Base-by-base conservation (phyloP, 139 green algal genomes). In the Nannochloris sp. region DNA sequence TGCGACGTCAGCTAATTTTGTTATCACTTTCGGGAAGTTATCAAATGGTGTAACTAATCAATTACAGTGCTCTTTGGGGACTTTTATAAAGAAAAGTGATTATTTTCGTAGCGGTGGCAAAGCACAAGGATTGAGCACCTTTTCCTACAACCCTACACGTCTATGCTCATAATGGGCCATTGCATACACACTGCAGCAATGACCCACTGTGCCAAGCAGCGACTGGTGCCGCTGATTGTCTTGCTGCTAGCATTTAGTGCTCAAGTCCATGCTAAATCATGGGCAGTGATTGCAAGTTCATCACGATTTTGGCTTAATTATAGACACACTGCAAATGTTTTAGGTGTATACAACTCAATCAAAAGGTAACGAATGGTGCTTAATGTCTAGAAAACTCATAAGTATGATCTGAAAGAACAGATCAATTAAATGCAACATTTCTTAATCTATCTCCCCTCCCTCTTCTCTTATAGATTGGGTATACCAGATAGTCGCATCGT, bases 401-500 rank as follows among this genome's bases (percentile, higher is more conserved):
- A n/a, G n/a, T n/a, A n/a, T n/a, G n/a, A n/a, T n/a, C n/a, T n/a
- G n/a, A n/a, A n/a, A n/a, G n/a, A n/a, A n/a, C n/a, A n/a, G n/a
- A 51, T 19, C 19, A 51, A 19, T 51, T 51, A 27, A 27, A 27
- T 19, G 19, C 42, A 19, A 51, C 42, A 19, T 19, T 61, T 33
- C 54, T 27, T 36, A 23, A 23, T 31, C 4, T 10, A 60, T 23
- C 4, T 37, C 0, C 7, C 7, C 9, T 15, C 9, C 39, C 9
- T 6, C 1, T 25, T n/a, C 19, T 30, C 13, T 14, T 38, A 32
- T 63, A 81, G 85, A 19, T 67, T 97, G 46, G 93, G 93, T 24
- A 89, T 98, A 7, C 90, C 93, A 19, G 93, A 98, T 64, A 82
- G 71, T 69, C 81, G 89, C 67, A 97, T 98, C 67, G 83, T 98